Evolutionary conservation across 2,329 filamentous ascomycete genomes (phyloP), one percentile per base, ranked within the genome.

Genomic region (Monosporascus sp.): DNA sequence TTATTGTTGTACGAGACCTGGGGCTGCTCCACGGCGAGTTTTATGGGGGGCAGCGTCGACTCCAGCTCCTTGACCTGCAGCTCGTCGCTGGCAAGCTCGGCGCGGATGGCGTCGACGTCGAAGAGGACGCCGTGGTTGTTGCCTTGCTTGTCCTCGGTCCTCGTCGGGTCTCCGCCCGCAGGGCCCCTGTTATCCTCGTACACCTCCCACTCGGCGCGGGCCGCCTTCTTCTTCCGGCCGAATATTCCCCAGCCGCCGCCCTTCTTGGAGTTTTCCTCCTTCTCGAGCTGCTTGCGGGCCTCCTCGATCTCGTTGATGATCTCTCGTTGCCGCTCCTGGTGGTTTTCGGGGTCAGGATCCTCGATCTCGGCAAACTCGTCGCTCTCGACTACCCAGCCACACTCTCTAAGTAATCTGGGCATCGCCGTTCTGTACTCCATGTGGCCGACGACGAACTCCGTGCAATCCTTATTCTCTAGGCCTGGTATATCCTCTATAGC

Each of bases 331-430:
- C 92, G 81, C 67, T 90, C 81, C 49, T 83, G 80, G 71, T 97
- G 93, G 61, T 96, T 93, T 0, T 97, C 94, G 0, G 94, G 94
- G 64, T 99, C 94, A 0, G 94, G 91, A 61, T 99, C 94, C 68
- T 97, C 94, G 55, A 99, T 97, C 71, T 99, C 94, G 1, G 83
- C 86, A 66, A 97, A 99, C 67, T 97, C 93, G 62, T 97, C 91
- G 58, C 87, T 92, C 64, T 96, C 86, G 3, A 97, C 89, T 50
- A 86, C 74, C 91, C 92, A 99, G 17, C 92, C 94, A 37, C 92
- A 90, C 67, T 93, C 87, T 57, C 90, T 84, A 49, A 99, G 77
- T 18, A 99, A 78, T 53, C 83, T 83, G 17, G 94, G 94, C 87
- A 99, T 97, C 38, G 91, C 89, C 25, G 84, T 83, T 69, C 94